Percentiles rank a stretch among this genome's conserved stretches.
phyloP scores from a whole-genome alignment of 305 asterid species.

The Solanum aculeatissimum region DNA sequence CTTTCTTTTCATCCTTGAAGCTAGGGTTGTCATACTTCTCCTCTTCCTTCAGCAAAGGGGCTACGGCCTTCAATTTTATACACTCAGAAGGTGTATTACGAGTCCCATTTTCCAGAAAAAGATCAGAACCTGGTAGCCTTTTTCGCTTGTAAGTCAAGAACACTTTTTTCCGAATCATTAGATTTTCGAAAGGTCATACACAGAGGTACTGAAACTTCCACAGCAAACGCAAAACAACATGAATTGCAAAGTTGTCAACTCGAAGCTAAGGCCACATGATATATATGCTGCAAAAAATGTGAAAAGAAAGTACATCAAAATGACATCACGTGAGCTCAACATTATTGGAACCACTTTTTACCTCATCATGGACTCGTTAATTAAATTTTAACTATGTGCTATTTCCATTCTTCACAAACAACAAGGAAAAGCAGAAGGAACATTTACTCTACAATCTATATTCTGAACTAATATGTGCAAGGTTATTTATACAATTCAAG shows the following conservation, averaged over 20 bases:
- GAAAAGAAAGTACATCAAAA: neutral
- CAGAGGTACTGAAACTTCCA: neutral
- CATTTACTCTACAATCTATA: neutral
- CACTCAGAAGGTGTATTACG: constrained; percentile 12
- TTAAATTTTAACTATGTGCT: neutral
- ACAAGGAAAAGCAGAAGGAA: neutral
- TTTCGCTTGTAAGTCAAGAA: constrained; percentile 65
- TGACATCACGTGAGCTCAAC: neutral
- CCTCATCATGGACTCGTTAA: neutral
- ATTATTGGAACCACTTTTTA: neutral
- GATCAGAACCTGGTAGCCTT: constrained; percentile 27
- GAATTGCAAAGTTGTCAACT: neutral
- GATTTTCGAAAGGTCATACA: neutral
- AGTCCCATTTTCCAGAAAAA: constrained; percentile 11
- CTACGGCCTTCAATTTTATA: constrained; percentile 7
- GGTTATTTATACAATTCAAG: neutral
- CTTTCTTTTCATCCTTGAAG: constrained; percentile 14
- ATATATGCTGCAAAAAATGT: neutral
- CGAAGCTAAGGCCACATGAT: neutral
- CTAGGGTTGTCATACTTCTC: constrained; percentile 10
- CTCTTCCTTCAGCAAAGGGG: constrained; percentile 15
- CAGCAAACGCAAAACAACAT: neutral
- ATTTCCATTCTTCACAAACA: neutral
- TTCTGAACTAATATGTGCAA: neutral
- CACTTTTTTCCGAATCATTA: constrained; percentile 40